phyloP scores from a whole-genome alignment of 768 basidiomycete genomes.

The Guyanaporus albipodus region DNA sequence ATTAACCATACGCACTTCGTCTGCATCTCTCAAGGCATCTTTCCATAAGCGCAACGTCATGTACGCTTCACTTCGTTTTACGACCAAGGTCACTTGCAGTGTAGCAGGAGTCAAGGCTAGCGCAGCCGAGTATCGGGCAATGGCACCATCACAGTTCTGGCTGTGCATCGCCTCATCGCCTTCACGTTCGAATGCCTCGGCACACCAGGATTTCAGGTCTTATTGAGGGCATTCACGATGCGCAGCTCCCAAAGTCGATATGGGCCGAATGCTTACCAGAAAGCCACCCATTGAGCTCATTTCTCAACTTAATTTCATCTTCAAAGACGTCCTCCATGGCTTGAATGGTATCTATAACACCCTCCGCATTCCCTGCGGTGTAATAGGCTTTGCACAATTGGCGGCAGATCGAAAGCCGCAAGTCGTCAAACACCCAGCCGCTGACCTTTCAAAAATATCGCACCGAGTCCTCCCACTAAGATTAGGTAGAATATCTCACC shows the following conservation, averaged over 20 bases:
- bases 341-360: not conserved
- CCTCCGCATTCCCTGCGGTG: not conserved
- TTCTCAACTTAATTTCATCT: slow-evolving; percentile 7
- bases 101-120: not conserved
- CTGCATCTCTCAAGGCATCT: slow-evolving; percentile 13
- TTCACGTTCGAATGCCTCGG: not conserved
- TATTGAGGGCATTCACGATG: not conserved
- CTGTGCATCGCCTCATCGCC: slow-evolving; percentile 8
- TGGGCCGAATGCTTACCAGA: slow-evolving; percentile 1
- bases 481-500: slow-evolving; percentile 1
- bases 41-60: slow-evolving; percentile 4
- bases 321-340: slow-evolving; percentile 4
- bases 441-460: slow-evolving; percentile 6
- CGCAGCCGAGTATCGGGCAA: slow-evolving; percentile 10
- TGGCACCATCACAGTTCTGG: slow-evolving; percentile 3
- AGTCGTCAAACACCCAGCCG: slow-evolving; percentile 15
- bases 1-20: slow-evolving; percentile 8
- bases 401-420: slow-evolving; percentile 7
- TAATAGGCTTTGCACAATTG: slow-evolving; percentile 11
- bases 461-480: not conserved
- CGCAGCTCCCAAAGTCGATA: not conserved
- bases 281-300: slow-evolving; percentile 7
- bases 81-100: not conserved
- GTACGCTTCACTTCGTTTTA: slow-evolving; percentile 15
- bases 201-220: slow-evolving; percentile 12